Evolutionary conservation across 1,284 basidiomycete genomes (phyloP).

Genomic region (Papiliotrema fonsecae): DNA sequence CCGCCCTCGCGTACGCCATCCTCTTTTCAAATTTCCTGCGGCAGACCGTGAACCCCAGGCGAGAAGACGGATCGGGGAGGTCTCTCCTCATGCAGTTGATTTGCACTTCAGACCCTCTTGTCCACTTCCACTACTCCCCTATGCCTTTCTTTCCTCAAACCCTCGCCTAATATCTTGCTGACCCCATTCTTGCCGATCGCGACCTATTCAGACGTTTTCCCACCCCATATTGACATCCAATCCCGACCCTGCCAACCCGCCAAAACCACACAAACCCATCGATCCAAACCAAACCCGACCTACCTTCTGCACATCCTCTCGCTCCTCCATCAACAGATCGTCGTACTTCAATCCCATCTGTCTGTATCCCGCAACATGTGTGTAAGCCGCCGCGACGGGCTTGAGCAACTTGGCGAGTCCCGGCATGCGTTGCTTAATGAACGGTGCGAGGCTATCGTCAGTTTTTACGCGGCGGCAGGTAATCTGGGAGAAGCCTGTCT

Average conservation of each 20-base stretch:
- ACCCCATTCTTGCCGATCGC: background rate
- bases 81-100: too few relatives aligned
- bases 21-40: too few relatives aligned
- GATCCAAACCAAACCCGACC: background rate
- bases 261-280: too few relatives aligned
- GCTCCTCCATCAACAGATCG: conserved; percentile 89
- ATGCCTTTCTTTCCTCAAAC: too few relatives aligned
- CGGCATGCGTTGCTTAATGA: conserved; percentile 64
- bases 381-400: conserved; percentile 82
- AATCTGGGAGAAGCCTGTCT: too few relatives aligned
- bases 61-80: too few relatives aligned
- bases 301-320: conserved; percentile 78
- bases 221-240: background rate
- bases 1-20: too few relatives aligned
- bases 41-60: too few relatives aligned
- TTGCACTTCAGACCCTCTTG: too few relatives aligned
- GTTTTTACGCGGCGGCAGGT: background rate
- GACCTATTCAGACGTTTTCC: background rate
- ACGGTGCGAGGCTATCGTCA: conserved; percentile 58
- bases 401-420: conserved; percentile 53
- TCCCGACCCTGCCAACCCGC: background rate
- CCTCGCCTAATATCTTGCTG: background rate
- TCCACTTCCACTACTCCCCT: too few relatives aligned
- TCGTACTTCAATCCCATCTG: conserved; percentile 90
- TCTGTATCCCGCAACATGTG: conserved; percentile 75